phyloP scores from a whole-genome alignment of 2,329 filamentous ascomycete genomes.

The Aspergillus terreus region DNA sequence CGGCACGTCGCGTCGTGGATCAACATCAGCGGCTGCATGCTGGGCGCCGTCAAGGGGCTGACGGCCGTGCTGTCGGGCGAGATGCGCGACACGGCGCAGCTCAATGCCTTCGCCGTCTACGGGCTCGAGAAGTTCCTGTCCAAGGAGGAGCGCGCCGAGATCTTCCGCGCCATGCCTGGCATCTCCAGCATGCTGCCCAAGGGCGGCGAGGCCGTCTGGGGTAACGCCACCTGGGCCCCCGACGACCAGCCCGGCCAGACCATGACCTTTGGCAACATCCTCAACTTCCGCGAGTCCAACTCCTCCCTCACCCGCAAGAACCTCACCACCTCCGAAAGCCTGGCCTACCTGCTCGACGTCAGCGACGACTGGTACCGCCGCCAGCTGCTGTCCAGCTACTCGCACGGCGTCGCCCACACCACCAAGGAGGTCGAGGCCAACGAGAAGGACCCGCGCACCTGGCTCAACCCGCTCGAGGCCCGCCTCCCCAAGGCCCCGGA shows the following conservation, averaged over 20 bases:
- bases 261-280: slow-evolving; percentile 71
- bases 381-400: slow-evolving; percentile 72
- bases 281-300: slow-evolving; percentile 72
- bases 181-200: slow-evolving; percentile 96
- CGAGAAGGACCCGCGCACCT: slow-evolving; percentile 72
- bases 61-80: slow-evolving; percentile 90
- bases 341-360: slow-evolving; percentile 73
- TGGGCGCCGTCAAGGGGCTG: slow-evolving; percentile 86
- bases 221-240: slow-evolving; percentile 79
- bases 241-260: slow-evolving; percentile 75
- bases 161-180: slow-evolving; percentile 95
- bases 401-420: slow-evolving; percentile 81
- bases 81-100: slow-evolving; percentile 96
- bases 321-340: slow-evolving; percentile 72
- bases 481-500: slow-evolving; percentile 81
- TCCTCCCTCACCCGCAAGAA: slow-evolving; percentile 65
- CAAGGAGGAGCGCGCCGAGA: slow-evolving; percentile 82
- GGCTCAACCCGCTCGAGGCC: slow-evolving; percentile 95
- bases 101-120: slow-evolving; percentile 95
- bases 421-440: slow-evolving; percentile 76
- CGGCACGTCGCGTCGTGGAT: slow-evolving; percentile 90
- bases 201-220: slow-evolving; percentile 93
- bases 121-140: slow-evolving; percentile 93
- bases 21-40: slow-evolving; percentile 97
- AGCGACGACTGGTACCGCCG: slow-evolving; percentile 82